These are phyloP conservation scores for Aspergillus felis DNA, from an alignment of 2,329 filamentous ascomycete genomes.

Conservation along the genomic window DNA sequence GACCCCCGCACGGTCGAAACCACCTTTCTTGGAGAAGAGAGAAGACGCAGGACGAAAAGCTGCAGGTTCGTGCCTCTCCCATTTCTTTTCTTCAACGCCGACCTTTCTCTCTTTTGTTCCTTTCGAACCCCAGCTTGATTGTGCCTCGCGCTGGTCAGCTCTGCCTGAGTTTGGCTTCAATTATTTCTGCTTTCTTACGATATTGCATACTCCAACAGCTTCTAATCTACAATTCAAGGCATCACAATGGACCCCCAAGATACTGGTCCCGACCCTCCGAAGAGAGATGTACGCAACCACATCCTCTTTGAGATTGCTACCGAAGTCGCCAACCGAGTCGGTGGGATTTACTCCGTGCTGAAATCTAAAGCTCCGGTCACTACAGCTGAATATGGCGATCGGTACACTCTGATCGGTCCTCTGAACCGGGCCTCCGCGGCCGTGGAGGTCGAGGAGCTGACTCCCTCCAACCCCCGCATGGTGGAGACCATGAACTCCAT, in stretches of 20 bases:
- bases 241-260: conserved; percentile 13
- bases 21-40: background rate
- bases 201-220: background rate
- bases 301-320: conserved; percentile 95
- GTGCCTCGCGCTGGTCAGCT: background rate
- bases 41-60: background rate
- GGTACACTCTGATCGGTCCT: conserved; percentile 92
- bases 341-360: conserved; percentile 97
- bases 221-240: background rate
- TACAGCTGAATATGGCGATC: conserved; percentile 95
- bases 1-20: background rate
- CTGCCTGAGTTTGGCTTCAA: background rate
- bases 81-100: background rate
- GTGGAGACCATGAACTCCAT: conserved; percentile 83
- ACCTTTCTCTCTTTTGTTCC: too few relatives aligned
- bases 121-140: background rate
- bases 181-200: background rate
- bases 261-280: conserved; percentile 55
- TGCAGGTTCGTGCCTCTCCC: background rate
- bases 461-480: conserved; percentile 75
- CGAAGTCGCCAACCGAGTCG: conserved; percentile 95
- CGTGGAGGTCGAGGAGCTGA: conserved; percentile 94
- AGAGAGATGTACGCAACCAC: conserved; percentile 84
- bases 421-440: conserved; percentile 88
- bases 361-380: conserved; percentile 99